Evolutionary conservation across 2,329 filamentous ascomycete species (phyloP), one percentile per base, ranked within the genome.

Genomic region (Pyrenochaeta sp.): DNA sequence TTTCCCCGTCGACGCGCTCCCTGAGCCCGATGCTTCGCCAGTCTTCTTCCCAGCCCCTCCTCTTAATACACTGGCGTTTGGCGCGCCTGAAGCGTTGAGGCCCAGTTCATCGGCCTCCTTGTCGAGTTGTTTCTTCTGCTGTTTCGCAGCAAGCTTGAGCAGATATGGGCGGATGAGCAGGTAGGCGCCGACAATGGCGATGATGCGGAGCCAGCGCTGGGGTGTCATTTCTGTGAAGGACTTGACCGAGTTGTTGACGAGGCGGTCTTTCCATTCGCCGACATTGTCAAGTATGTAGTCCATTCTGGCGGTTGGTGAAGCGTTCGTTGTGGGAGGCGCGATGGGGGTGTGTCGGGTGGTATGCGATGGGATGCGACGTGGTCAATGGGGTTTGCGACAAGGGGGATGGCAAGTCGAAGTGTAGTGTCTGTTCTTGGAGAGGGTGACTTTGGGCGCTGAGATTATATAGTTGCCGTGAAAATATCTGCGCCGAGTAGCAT

Each of bases 111-210:
- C 71, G 6, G 72, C 54, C 24, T 69, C 68, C 45, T 72, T 78
- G 59, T 86, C 84, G 63, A 88, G 77, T 65, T 86, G 78, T 61
- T 79, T 79, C 67, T 85, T 81, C 63, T 89, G 84, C 51, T 79
- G 72, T 60, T 81, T 83, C 48, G 79, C 82, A 58, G 84, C 84
- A 24, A 84, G 71, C 63, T 86, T 87, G 61, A 92, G 78, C 37
- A 92, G 70, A 67, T 90, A 90, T 0, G 89, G 89, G 1, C 90
- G 84, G 17, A 72, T 45, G 38, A 94, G 80, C 53, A 85, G 66
- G 75, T 93, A 95, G 41, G 82, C 85, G 60, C 89, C 83, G 14
- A 90, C 81, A 49, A 90, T 81, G 55, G 84, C 79, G 55, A 90
- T 72, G 44, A 94, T 78, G 34, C 89, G 87, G 59, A 94, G 74